Percentiles rank a stretch among this genome's conserved stretches.
phyloP scores from a whole-genome alignment of 345 rosid species.

The Orychophragmus violaceus region DNA sequence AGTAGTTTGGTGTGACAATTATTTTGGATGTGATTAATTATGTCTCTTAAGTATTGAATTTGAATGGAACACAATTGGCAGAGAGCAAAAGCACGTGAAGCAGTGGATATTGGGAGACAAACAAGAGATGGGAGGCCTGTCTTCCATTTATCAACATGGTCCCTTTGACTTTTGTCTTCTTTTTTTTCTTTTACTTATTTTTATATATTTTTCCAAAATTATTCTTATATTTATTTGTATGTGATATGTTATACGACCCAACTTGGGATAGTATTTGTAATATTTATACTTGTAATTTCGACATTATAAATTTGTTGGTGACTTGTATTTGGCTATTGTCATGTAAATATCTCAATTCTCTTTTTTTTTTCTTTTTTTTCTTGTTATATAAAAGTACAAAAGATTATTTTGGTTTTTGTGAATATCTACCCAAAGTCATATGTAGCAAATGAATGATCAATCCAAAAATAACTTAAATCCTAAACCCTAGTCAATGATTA shows the following conservation, averaged over 20 bases:
- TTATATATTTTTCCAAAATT: not conserved
- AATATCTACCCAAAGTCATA: not conserved
- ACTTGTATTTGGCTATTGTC: not conserved
- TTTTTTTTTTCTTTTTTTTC: not conserved
- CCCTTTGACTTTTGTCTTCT: constrained; percentile 35
- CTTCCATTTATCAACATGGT: constrained; percentile 40
- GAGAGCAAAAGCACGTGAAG: constrained; percentile 59
- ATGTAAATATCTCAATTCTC: not conserved
- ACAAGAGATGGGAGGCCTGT: constrained; percentile 47
- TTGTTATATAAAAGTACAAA: not conserved
- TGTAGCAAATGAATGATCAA: too few species aligned
- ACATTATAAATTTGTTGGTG: constrained; percentile 13
- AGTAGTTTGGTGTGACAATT: not conserved
- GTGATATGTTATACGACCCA: constrained; percentile 12
- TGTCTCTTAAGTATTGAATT: not conserved
- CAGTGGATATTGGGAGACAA: constrained; percentile 42
- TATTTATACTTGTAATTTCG: constrained; percentile 20
- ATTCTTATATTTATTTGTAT: constrained; percentile 14
- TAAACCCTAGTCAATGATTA: too few species aligned
- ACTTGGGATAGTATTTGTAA: constrained; percentile 22
- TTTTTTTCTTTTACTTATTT: too few species aligned
- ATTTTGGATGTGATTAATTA: not conserved
- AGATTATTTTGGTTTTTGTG: not conserved
- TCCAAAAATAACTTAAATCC: too few species aligned
- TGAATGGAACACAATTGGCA: constrained; percentile 14